Evolutionary conservation across 352 stramenopile species (phyloP).

Genomic region (Phytophthora melonis): DNA sequence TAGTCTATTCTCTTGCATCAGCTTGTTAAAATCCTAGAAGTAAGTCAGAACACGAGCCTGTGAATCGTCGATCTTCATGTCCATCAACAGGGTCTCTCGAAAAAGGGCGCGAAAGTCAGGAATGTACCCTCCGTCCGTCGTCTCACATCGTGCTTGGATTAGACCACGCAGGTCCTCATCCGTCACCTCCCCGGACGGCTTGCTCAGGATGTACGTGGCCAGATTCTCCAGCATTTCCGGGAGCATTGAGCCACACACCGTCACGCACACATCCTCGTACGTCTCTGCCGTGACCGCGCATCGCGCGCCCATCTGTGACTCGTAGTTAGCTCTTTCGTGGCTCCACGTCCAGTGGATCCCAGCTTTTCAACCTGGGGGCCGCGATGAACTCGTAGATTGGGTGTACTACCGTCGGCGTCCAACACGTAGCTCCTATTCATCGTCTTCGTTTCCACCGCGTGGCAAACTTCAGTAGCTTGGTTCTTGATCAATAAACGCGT

Average conservation of each 20-base stretch:
- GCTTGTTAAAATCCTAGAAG: slow-evolving; percentile 19
- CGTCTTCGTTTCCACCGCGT: background rate
- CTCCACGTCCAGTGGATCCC: slow-evolving; percentile 18
- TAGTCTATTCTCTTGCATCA: slow-evolving; percentile 12
- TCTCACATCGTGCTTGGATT: slow-evolving; percentile 4
- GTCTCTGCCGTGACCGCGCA: slow-evolving; percentile 21
- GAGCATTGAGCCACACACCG: slow-evolving; percentile 8
- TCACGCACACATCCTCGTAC: slow-evolving; percentile 14
- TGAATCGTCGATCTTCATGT: slow-evolving; percentile 16
- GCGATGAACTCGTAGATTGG: slow-evolving; percentile 33
- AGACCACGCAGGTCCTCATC: slow-evolving; percentile 13
- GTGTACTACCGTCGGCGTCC: slow-evolving; percentile 24
- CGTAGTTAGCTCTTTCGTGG: slow-evolving; percentile 14
- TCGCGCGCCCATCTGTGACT: slow-evolving; percentile 10
- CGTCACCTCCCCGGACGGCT: slow-evolving; percentile 7
- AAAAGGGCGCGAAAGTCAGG: slow-evolving; percentile 26
- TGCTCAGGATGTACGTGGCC: slow-evolving; percentile 7
- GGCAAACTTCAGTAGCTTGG: slow-evolving; percentile 5
- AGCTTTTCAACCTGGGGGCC: slow-evolving; percentile 15
- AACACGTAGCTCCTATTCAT: slow-evolving; percentile 6
- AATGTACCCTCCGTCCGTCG: slow-evolving; percentile 19
- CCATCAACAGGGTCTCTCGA: slow-evolving; percentile 17
- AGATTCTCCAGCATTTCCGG: slow-evolving; percentile 15
- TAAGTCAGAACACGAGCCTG: slow-evolving; percentile 19
- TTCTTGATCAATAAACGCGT: slow-evolving; percentile 12